Evolutionary conservation across 1,284 basidiomycete species (phyloP).

Genomic region (Rhodotorula mucilaginosa): DNA sequence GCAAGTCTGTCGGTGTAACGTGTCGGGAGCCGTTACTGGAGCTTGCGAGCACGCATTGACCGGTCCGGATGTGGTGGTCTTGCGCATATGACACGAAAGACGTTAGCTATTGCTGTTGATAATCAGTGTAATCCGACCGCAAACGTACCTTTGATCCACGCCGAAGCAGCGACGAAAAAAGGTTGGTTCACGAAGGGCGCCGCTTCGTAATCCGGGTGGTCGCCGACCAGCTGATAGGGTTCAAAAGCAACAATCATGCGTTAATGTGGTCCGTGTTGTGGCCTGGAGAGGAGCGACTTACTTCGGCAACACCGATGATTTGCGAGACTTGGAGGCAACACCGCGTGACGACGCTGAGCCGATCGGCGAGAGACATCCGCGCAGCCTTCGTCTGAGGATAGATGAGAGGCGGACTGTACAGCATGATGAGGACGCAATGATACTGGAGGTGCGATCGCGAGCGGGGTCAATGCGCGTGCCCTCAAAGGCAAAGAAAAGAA

Average conservation of each 20-base stretch:
- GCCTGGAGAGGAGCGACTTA: background rate
- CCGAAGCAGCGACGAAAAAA: constrained; percentile 2
- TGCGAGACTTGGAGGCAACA: background rate
- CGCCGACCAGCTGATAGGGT: background rate
- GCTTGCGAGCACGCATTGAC: constrained; percentile 1
- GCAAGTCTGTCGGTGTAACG: background rate
- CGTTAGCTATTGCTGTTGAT: background rate
- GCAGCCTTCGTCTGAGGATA: background rate
- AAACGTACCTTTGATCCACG: constrained; percentile 10
- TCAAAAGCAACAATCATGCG: background rate
- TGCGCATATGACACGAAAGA: background rate
- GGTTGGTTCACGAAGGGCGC: constrained; percentile 10
- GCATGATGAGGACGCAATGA: constrained; percentile 12
- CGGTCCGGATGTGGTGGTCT: constrained; percentile 13
- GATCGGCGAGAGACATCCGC: constrained; percentile 6
- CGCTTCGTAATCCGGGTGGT: background rate
- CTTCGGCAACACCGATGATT: constrained; percentile 1
- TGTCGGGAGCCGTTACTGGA: background rate
- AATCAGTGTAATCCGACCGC: no score
- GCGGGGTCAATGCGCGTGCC: background rate
- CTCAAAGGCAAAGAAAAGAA: no score
- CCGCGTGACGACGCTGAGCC: constrained; percentile 9
- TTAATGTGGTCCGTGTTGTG: background rate
- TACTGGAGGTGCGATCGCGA: background rate
- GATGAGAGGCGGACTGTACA: constrained; percentile 7